phyloP scores from a whole-genome alignment of 306 rosid genomes.

The Malus asiatica region DNA sequence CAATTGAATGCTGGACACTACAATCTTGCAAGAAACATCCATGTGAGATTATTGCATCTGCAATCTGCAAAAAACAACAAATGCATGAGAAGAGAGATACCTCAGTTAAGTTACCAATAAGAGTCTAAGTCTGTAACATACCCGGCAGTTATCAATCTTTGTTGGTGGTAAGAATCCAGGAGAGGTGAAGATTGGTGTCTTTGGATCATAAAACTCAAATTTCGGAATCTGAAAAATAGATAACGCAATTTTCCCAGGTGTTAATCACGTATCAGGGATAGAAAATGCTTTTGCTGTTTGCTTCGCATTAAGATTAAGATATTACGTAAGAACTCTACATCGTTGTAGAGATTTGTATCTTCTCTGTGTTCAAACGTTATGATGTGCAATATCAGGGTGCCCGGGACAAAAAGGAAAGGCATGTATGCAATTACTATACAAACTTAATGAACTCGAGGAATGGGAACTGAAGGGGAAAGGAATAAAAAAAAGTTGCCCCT shows the following conservation, averaged over 20 bases:
- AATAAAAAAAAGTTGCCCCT: not conserved
- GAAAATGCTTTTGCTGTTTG: not conserved
- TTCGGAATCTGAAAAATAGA: constrained; percentile 46
- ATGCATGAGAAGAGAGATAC: constrained; percentile 21
- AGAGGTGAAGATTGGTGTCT: constrained; percentile 82
- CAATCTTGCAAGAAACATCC: constrained; percentile 88
- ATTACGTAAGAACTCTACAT: not conserved
- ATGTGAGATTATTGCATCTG: constrained; percentile 85
- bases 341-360: not conserved
- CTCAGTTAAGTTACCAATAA: not conserved
- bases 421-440: not conserved
- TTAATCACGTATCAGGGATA: constrained; percentile 16
- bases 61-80: constrained; percentile 39
- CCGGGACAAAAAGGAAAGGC: not conserved
- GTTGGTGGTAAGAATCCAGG: constrained; percentile 94
- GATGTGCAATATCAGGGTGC: not conserved
- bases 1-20: constrained; percentile 52
- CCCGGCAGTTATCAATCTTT: constrained; percentile 78
- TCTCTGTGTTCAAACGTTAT: not conserved
- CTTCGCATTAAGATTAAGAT: not conserved
- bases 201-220: constrained; percentile 80
- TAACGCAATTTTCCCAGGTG: constrained; percentile 1
- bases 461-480: not conserved
- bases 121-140: constrained; percentile 17
- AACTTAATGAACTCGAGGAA: not conserved